phyloP scores from a whole-genome alignment of 495 filamentous ascomycete genomes.

The Xanthoparmelia taractica region DNA sequence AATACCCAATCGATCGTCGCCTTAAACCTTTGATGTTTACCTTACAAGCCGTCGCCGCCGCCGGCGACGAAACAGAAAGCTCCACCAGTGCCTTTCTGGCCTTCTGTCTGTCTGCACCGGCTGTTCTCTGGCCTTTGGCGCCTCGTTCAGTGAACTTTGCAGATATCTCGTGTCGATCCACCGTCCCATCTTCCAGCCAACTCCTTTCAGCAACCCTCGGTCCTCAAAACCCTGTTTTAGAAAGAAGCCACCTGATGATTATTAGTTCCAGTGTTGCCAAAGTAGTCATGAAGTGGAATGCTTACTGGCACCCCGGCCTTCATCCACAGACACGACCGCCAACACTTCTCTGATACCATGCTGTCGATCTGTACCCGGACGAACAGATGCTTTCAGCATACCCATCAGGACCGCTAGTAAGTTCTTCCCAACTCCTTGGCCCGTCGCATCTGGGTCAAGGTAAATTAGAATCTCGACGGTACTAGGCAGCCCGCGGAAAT shows the following conservation, averaged over 20 bases:
- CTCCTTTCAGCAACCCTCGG: conserved; percentile 26
- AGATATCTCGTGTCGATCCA: conserved; percentile 1
- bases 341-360: conserved; percentile 27
- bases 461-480: conserved; percentile 32
- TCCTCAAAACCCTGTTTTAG: conserved; percentile 27
- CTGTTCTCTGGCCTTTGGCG: not conserved
- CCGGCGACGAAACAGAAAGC: not conserved
- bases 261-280: too few relatives aligned
- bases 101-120: not conserved
- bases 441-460: conserved; percentile 26
- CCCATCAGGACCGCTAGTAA: conserved; percentile 23
- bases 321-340: conserved; percentile 30
- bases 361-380: conserved; percentile 1
- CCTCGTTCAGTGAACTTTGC: not conserved
- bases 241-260: too few relatives aligned
- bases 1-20: not conserved
- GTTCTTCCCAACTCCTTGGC: conserved; percentile 20
- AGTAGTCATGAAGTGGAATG: too few relatives aligned
- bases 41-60: not conserved
- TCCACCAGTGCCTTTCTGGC: not conserved
- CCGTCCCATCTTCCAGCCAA: conserved; percentile 22
- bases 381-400: conserved; percentile 4
- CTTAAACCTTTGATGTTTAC: not conserved
- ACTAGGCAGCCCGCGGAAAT: conserved; percentile 9
- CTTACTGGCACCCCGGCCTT: conserved; percentile 22